Base-by-base conservation (phyloP, 768 basidiomycete genomes). In the Macrolepiota albuminosa region DNA sequence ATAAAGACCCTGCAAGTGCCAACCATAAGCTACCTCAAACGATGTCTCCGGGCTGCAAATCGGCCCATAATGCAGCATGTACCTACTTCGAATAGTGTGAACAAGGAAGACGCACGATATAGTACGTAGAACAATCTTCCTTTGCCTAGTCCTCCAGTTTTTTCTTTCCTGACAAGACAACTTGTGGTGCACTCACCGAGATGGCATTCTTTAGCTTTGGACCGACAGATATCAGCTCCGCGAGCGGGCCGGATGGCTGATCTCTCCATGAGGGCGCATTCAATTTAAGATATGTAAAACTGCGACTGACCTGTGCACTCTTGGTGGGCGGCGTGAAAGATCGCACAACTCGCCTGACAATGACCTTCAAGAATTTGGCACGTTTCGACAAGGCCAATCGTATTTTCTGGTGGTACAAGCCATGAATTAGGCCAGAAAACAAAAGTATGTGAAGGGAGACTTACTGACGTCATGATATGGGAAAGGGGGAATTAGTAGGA, bases 1-100 rank as follows among this genome's bases (percentile, higher is more conserved):
- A 78, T 68, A 67, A 72, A 72, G 72, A 43, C 71, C 72, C 50
- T 57, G 13, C 16, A 39, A 39, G 10, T 7, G 21, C 34, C 29
- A 4, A 13, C 34, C 29, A 36, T 49, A 9, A 48, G 33, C 9
- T 4, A 14, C 13, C 8, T 26, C 34, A 10, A 9, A 18, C 24
- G 34, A 42, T 2, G 29, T 29, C 6, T 42, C 34, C 16, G 39
- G 33, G 9, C 13, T 2, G 33, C 58, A 4, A 43, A 60, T 54
- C 10, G 43, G 4, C 29, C 33, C 29, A 37, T 24, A 24, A 42
- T 33, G 52, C n/a, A 59, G 31, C 31, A 46, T 48, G 58, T 26
- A 59, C 24, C 5, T 48, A 37, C 50, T 51, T 36, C 6, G 18
- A 29, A 31, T 14, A 4, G 34, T 37, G n/a, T 33, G 18, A 31